Evolutionary conservation across 1,284 basidiomycete genomes (phyloP).

Genomic region (Microbotryum intermedium): DNA sequence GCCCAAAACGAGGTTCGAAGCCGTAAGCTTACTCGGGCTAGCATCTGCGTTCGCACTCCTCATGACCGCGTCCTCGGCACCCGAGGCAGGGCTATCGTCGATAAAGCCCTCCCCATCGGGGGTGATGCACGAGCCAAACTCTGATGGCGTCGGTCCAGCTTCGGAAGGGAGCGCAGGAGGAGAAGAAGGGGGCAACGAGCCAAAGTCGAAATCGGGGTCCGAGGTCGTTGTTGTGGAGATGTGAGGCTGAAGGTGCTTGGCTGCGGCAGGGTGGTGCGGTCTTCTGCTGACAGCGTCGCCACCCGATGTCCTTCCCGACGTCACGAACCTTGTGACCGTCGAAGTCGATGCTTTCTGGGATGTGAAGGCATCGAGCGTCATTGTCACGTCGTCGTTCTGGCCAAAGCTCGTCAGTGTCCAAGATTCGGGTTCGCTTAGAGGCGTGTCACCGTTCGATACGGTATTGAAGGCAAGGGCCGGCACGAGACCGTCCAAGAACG

Average conservation of each 20-base stretch:
- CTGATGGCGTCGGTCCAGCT: conserved; percentile 25
- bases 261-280: no score
- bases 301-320: neutral
- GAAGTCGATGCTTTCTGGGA: neutral
- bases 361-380: conserved; percentile 10
- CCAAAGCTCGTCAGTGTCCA: conserved; percentile 15
- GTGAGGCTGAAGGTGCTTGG: neutral
- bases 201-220: conserved; percentile 19
- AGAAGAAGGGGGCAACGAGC: conserved; percentile 25
- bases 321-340: neutral
- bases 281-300: conserved; percentile 8
- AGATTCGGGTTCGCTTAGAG: conserved; percentile 22
- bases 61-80: neutral
- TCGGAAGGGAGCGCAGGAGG: conserved; percentile 26
- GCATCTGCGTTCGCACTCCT: neutral
- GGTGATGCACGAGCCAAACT: conserved; percentile 22
- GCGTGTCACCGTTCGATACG: conserved; percentile 1
- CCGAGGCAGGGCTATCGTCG: conserved; percentile 1
- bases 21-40: neutral
- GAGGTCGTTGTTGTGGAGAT: conserved; percentile 11
- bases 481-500: conserved; percentile 23
- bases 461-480: conserved; percentile 5
- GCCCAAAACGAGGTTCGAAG: conserved; percentile 5
- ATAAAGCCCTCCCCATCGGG: conserved; percentile 23
- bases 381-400: conserved; percentile 6